Evolutionary conservation across 768 basidiomycete species (phyloP).

Genomic region (Pholiota molesta): DNA sequence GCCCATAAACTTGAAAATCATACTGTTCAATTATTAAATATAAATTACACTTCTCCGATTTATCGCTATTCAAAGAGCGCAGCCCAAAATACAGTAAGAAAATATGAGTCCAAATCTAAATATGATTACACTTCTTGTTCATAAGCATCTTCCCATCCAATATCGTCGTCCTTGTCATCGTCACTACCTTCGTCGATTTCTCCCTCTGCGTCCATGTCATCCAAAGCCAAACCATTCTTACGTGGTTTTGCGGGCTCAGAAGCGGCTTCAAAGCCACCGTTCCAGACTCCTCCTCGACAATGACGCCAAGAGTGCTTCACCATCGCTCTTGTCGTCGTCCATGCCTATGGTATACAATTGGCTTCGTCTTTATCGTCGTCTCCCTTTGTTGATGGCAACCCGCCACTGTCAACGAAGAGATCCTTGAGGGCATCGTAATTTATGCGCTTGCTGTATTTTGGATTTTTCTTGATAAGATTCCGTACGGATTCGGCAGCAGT

Average conservation of each 20-base stretch:
- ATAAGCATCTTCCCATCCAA: conserved; percentile 53
- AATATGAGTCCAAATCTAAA: background rate
- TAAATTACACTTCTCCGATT: too few species aligned
- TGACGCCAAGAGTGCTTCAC: conserved; percentile 34
- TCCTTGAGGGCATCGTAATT: conserved; percentile 90
- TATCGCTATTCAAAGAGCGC: too few species aligned
- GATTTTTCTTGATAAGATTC: conserved; percentile 81
- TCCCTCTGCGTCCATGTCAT: conserved; percentile 30
- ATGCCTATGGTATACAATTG: conserved; percentile 46
- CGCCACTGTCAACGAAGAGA: conserved; percentile 61
- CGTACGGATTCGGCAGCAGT: conserved; percentile 80
- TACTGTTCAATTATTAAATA: too few species aligned
- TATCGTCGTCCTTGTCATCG: conserved; percentile 53
- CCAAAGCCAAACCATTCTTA: conserved; percentile 24
- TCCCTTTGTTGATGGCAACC: conserved; percentile 29
- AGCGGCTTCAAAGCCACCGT: conserved; percentile 30
- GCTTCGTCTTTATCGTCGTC: conserved; percentile 50
- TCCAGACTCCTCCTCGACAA: conserved; percentile 51
- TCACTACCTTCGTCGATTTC: conserved; percentile 49
- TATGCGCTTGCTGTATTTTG: conserved; percentile 89
- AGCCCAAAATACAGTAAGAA: background rate
- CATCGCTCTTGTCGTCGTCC: conserved; percentile 45
- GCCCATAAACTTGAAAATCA: too few species aligned
- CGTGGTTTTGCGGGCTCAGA: conserved; percentile 22
- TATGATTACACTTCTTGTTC: conserved; percentile 69